Evolutionary conservation across 2,329 filamentous ascomycete genomes (phyloP).

Genomic region (Dendrostoma leiphaemia): DNA sequence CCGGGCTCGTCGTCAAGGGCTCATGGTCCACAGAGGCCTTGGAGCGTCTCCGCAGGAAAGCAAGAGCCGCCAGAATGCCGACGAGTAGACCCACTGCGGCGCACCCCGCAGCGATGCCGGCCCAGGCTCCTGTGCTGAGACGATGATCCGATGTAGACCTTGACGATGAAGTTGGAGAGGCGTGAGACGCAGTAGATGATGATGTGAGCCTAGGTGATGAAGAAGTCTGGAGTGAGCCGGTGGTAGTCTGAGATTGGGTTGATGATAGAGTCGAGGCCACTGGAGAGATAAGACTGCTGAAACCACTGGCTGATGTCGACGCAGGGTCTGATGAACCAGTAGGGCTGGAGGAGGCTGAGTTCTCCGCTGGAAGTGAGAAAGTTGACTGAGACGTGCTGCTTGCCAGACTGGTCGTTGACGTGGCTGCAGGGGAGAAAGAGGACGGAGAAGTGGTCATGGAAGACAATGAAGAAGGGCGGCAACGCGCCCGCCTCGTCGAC

Average conservation of each 20-base stretch:
- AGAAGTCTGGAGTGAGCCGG: neutral
- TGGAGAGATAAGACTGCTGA: neutral
- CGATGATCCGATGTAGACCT: neutral
- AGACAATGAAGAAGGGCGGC: neutral
- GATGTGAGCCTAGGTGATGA: neutral
- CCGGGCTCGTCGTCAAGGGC: neutral
- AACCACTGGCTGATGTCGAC: neutral
- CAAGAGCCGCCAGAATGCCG: constrained; percentile 25
- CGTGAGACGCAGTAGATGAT: neutral
- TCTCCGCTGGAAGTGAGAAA: neutral
- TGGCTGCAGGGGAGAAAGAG: neutral
- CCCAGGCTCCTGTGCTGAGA: constrained; percentile 22
- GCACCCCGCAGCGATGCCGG: constrained; percentile 31
- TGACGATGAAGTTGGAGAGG: neutral
- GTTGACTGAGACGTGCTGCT: neutral
- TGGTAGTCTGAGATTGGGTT: neutral
- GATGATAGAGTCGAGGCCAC: neutral
- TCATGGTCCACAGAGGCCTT: neutral
- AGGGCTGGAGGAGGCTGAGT: neutral
- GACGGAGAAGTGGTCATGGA: neutral
- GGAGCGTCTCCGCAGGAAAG: constrained; percentile 25
- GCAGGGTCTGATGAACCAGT: neutral
- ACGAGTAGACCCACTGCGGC: constrained; percentile 26
- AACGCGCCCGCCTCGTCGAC: too few relatives aligned
- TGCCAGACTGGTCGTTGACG: neutral